phyloP scores from a whole-genome alignment of 2,329 filamentous ascomycete genomes.

The Colletotrichum phormii region DNA sequence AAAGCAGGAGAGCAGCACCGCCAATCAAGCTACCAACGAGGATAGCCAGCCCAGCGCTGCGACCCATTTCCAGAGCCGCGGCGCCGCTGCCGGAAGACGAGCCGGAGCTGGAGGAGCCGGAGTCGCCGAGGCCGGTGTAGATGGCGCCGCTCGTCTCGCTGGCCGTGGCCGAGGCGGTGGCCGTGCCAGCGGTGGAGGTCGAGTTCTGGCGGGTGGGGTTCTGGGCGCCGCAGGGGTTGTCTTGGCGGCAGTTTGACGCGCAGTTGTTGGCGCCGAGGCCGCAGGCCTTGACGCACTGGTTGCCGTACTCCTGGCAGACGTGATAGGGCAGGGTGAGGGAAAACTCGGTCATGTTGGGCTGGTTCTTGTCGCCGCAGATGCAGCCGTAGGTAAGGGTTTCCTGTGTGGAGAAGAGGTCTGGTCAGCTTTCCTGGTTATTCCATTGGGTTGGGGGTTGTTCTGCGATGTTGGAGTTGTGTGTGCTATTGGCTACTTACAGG shows the following conservation, averaged over 20 bases:
- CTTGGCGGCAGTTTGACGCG: slow-evolving; percentile 67
- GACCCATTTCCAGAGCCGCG: slow-evolving; percentile 47
- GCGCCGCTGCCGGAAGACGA: slow-evolving; percentile 41
- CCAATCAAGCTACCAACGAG: slow-evolving; percentile 53
- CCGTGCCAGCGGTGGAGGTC: slow-evolving; percentile 58
- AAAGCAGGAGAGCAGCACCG: slow-evolving; percentile 52
- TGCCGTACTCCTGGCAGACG: slow-evolving; percentile 78
- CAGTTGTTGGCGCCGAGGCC: slow-evolving; percentile 66
- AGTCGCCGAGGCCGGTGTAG: slow-evolving; percentile 47
- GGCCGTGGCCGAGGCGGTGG: slow-evolving; percentile 50
- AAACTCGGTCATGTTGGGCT: slow-evolving; percentile 82
- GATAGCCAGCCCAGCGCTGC: slow-evolving; percentile 51
- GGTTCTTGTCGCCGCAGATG: slow-evolving; percentile 73
- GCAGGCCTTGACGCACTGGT: slow-evolving; percentile 74
- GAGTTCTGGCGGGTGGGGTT: slow-evolving; percentile 71
- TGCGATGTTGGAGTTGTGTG: no score
- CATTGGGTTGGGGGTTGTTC: no score
- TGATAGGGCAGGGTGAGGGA: slow-evolving; percentile 83
- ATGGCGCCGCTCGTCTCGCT: slow-evolving; percentile 48
- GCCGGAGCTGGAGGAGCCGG: slow-evolving; percentile 36
- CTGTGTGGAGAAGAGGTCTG: slow-evolving; percentile 47
- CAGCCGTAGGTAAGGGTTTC: slow-evolving; percentile 75
- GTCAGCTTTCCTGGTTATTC: no score
- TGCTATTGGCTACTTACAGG: slow-evolving; percentile 62
- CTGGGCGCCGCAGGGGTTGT: slow-evolving; percentile 80